phyloP scores from a whole-genome alignment of 108 stramenopile species.

The Discostella stelligeroides region DNA sequence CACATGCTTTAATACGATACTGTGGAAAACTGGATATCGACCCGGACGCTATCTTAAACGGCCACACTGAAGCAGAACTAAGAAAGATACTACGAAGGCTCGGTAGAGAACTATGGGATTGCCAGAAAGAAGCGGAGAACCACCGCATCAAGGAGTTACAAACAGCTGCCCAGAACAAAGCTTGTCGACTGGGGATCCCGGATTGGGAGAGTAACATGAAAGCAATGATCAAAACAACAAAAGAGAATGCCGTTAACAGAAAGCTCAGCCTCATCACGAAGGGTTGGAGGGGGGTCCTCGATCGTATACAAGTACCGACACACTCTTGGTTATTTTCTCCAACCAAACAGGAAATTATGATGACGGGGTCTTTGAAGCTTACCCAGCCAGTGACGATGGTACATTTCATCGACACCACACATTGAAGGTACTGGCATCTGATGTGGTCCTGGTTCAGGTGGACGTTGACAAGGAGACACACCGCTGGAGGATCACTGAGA shows the following conservation, averaged over 20 bases:
- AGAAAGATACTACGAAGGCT: no score
- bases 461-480: background rate
- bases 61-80: no score
- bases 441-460: background rate
- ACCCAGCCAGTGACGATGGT: background rate
- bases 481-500: background rate
- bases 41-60: no score
- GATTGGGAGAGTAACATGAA: no score
- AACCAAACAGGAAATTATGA: background rate
- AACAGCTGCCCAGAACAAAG: no score
- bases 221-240: no score
- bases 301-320: background rate
- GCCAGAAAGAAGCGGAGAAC: no score
- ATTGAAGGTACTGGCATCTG: background rate
- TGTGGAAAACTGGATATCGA: no score
- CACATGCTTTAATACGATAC: no score
- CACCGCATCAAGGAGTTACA: no score
- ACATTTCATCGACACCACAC: background rate
- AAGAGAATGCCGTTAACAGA: constrained; percentile 6
- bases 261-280: background rate
- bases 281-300: background rate
- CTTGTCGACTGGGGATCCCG: no score
- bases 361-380: background rate
- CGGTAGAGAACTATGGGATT: no score
- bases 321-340: background rate